These are phyloP conservation scores for Tetrahymena elliotti DNA, from an alignment of 73 alveolate species.

Conservation along the genomic window DNA sequence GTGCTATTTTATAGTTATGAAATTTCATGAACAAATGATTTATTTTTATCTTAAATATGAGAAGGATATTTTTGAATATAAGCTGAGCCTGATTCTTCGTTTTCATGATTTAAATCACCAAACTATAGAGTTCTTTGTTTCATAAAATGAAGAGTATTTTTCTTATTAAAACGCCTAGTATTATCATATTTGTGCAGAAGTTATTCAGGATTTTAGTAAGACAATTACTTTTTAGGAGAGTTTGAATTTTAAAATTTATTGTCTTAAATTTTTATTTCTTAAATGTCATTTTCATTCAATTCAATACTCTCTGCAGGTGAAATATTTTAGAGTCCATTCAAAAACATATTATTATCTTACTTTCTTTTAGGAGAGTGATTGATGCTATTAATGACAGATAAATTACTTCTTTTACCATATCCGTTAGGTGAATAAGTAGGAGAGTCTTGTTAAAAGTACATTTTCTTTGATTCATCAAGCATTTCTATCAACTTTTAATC, in stretches of 20 bases:
- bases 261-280: neutral
- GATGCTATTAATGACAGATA: neutral
- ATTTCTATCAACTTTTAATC: neutral
- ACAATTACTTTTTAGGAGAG: neutral
- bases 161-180: neutral
- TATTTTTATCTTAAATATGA: neutral
- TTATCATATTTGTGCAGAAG: neutral
- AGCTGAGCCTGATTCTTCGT: neutral
- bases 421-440: neutral
- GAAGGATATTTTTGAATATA: neutral
- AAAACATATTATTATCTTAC: neutral
- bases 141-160: neutral
- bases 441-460: neutral
- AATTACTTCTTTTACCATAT: neutral
- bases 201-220: neutral
- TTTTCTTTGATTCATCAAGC: neutral
- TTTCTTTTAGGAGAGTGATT: neutral
- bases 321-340: neutral
- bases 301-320: neutral
- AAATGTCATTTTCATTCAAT: neutral
- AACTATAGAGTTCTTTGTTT: neutral
- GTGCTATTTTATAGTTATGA: neutral
- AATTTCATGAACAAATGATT: neutral
- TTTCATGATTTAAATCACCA: neutral
- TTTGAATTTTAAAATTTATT: neutral